phyloP scores from a whole-genome alignment of 805 yeast genomes.

The Maudiozyma bulderi region DNA sequence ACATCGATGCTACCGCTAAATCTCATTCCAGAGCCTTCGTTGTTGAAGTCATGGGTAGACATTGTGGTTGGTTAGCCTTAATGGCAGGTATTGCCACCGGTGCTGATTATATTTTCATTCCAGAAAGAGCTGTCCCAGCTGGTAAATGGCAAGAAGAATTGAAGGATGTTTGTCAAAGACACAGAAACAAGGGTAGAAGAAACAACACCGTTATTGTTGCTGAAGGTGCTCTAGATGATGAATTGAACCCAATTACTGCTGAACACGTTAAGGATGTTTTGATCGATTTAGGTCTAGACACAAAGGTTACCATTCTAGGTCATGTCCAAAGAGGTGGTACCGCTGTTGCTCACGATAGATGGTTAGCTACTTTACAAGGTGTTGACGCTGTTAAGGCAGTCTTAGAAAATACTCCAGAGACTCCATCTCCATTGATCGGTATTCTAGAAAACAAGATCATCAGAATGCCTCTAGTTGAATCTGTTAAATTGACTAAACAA shows the following conservation, averaged over 20 bases:
- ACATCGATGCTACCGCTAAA: constrained; percentile 94
- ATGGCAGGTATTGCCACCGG: constrained; percentile 97
- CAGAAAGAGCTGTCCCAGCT: constrained; percentile 80
- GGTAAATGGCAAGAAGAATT: constrained; percentile 74
- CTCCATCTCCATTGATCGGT: constrained; percentile 93
- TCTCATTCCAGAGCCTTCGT: constrained; percentile 97
- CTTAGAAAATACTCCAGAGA: constrained; percentile 73
- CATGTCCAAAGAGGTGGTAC: constrained; percentile 99
- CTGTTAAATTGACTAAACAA: constrained; percentile 76
- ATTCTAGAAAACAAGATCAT: constrained; percentile 79
- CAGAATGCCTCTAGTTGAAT: constrained; percentile 78
- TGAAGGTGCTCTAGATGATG: constrained; percentile 88
- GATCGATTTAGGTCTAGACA: constrained; percentile 79
- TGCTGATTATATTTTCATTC: constrained; percentile 90
- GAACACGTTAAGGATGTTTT: constrained; percentile 74
- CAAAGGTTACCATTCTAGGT: constrained; percentile 90
- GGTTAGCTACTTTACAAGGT: constrained; percentile 91
- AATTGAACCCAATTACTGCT: constrained; percentile 71
- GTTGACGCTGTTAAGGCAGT: constrained; percentile 96
- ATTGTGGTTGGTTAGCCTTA: constrained; percentile 97
- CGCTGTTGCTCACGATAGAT: constrained; percentile 90
- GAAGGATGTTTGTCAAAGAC: constrained; percentile 63
- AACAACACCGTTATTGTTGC: constrained; percentile 95
- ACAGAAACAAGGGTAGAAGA: constrained; percentile 80
- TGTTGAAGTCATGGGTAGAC: constrained; percentile 98